A percentile compares a stretch with the other conserved stretches of the same genome.
Conservation (phyloP, 2,329 filamentous ascomycete species). For the Talaromyces islandicus region DNA sequence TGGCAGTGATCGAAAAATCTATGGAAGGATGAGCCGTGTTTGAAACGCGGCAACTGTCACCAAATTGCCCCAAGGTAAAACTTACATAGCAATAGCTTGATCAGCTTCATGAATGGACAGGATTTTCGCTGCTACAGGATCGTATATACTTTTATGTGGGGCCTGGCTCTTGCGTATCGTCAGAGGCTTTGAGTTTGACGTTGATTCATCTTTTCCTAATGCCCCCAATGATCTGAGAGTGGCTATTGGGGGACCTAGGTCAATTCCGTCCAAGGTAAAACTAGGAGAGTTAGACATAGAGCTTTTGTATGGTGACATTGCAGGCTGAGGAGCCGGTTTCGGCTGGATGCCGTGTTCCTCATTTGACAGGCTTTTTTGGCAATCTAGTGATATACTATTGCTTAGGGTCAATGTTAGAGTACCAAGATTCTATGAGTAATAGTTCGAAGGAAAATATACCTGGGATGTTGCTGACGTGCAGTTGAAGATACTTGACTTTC, state of each 20-base stretch:
- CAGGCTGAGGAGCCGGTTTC: neutral
- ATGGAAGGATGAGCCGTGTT: neutral
- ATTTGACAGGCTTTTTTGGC: neutral
- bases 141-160: neutral
- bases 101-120: slow-evolving; percentile 1
- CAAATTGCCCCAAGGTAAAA: neutral
- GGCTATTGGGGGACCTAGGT: slow-evolving; percentile 16
- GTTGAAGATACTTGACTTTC: neutral
- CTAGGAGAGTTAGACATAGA: neutral
- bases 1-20: slow-evolving; percentile 19
- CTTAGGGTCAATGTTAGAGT: no score
- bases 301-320: neutral
- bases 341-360: neutral
- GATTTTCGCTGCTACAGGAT: neutral
- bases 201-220: slow-evolving; percentile 11
- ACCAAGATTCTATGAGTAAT: no score
- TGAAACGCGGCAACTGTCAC: neutral
- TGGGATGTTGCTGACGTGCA: neutral
- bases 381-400: neutral
- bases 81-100: slow-evolving; percentile 1
- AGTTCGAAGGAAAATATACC: neutral
- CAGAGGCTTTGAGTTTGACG: slow-evolving; percentile 7
- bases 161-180: neutral
- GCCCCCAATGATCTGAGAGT: slow-evolving; percentile 15
- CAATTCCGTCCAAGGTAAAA: slow-evolving; percentile 15